Evolutionary conservation across 129 eudicot species (phyloP).

Genomic region (Smallanthus sonchifolius): DNA sequence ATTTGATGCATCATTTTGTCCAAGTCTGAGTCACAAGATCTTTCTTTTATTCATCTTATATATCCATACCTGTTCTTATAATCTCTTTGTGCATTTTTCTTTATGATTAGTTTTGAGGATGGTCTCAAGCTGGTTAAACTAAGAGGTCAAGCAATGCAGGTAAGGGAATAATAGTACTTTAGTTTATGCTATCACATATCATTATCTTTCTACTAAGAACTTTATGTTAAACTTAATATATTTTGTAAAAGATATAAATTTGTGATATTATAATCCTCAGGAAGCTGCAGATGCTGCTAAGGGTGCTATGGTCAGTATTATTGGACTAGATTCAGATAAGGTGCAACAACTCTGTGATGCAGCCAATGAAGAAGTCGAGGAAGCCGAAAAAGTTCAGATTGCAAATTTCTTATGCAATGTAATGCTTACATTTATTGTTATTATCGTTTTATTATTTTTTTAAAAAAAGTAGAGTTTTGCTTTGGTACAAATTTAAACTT

Average conservation of each 20-base stretch:
- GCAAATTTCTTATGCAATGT: constrained; percentile 91
- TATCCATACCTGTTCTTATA: background rate
- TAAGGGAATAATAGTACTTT: constrained; percentile 11
- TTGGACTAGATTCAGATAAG: constrained; percentile 85
- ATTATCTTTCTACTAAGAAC: background rate
- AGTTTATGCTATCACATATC: background rate
- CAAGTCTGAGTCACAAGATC: background rate
- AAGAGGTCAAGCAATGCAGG: constrained; percentile 99
- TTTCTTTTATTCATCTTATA: constrained; percentile 3
- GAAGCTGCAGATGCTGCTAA: constrained; percentile 96
- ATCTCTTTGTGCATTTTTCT: background rate
- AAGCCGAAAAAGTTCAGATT: constrained; percentile 81
- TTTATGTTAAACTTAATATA: background rate
- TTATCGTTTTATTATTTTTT: background rate
- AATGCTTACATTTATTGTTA: constrained; percentile 12
- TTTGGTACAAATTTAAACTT: background rate
- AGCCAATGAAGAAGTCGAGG: constrained; percentile 92
- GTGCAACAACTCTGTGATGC: constrained; percentile 91
- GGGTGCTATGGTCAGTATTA: constrained; percentile 95
- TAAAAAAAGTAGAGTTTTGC: background rate
- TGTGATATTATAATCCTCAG: constrained; percentile 27
- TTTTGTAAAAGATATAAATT: background rate
- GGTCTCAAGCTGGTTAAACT: constrained; percentile 95
- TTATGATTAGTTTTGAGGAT: constrained; percentile 76
- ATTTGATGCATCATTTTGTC: constrained; percentile 1